These are phyloP conservation scores for Acacia pycnantha DNA, from an alignment of 331 rosid species.

Conservation along the genomic window DNA sequence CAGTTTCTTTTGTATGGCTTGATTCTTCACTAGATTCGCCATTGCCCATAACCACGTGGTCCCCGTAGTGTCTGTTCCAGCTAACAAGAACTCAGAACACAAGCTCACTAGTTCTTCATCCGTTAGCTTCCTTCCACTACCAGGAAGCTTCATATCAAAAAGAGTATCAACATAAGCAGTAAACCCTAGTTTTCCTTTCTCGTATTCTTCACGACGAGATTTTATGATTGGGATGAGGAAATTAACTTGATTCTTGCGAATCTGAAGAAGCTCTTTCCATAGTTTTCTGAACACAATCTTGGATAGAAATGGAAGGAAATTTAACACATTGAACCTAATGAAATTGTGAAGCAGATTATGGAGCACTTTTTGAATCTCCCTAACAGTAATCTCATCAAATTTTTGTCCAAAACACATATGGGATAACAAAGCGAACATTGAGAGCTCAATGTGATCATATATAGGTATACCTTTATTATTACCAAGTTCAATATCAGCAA, in stretches of 20 bases:
- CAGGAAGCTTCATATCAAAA: conserved; percentile 33
- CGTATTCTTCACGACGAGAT: conserved; percentile 22
- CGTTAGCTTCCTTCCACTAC: conserved; percentile 9
- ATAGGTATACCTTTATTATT: conserved; percentile 23
- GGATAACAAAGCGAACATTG: conserved; percentile 27
- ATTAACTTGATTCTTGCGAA: conserved; percentile 25
- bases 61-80: conserved; percentile 45
- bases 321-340: conserved; percentile 45
- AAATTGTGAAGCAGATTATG: conserved; percentile 33
- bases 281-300: conserved; percentile 36
- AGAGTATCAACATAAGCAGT: conserved; percentile 40
- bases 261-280: conserved; percentile 34
- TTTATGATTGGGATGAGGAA: conserved; percentile 39
- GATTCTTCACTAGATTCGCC: conserved; percentile 44
- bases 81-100: conserved; percentile 40
- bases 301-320: conserved; percentile 31
- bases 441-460: conserved; percentile 12
- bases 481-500: conserved; percentile 22
- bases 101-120: conserved; percentile 48
- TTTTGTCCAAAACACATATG: conserved; percentile 38
- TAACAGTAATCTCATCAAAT: conserved; percentile 13
- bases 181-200: conserved; percentile 1
- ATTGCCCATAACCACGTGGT: conserved; percentile 41
- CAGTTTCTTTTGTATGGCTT: conserved; percentile 37
- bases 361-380: conserved; percentile 28